Evolutionary conservation across 176 grass and related monocot species (phyloP).

Genomic region (Triticum timopheevii): DNA sequence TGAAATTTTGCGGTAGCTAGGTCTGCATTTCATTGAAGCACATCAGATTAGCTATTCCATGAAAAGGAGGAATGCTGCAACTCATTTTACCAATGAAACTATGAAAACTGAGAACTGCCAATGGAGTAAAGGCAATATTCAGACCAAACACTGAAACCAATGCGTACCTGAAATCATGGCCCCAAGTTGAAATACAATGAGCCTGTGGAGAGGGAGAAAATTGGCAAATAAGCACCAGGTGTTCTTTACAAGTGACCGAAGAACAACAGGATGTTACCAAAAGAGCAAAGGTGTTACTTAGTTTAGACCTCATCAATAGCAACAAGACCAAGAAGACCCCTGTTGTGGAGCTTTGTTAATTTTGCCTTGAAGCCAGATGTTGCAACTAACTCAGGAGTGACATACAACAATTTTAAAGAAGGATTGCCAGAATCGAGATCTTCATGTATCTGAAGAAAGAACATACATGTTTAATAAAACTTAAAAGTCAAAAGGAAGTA

Average conservation of each 20-base stretch:
- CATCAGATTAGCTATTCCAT: neutral
- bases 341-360: slow-evolving; percentile 76
- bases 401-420: slow-evolving; percentile 86
- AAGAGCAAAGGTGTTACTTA: slow-evolving; percentile 7
- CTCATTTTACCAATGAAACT: slow-evolving; percentile 18
- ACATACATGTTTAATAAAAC: neutral
- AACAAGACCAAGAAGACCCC: slow-evolving; percentile 77
- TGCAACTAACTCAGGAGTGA: slow-evolving; percentile 92
- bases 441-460: slow-evolving; percentile 75
- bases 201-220: slow-evolving; percentile 51
- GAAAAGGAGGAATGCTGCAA: neutral
- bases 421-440: slow-evolving; percentile 80
- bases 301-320: slow-evolving; percentile 88
- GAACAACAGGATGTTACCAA: slow-evolving; percentile 11
- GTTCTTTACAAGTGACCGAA: slow-evolving; percentile 24
- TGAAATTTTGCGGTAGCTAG: slow-evolving; percentile 90
- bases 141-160: slow-evolving; percentile 18
- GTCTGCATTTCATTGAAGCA: slow-evolving; percentile 59
- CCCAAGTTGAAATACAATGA: slow-evolving; percentile 96
- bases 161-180: slow-evolving; percentile 90
- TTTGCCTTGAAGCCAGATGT: slow-evolving; percentile 75
- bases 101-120: neutral
- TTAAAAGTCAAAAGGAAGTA: slow-evolving; percentile 14
- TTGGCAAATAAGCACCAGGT: slow-evolving; percentile 23
- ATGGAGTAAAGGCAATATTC: neutral